Conservation (phyloP, 768 basidiomycete genomes). For the Phlebiopsis flavidoalba region DNA sequence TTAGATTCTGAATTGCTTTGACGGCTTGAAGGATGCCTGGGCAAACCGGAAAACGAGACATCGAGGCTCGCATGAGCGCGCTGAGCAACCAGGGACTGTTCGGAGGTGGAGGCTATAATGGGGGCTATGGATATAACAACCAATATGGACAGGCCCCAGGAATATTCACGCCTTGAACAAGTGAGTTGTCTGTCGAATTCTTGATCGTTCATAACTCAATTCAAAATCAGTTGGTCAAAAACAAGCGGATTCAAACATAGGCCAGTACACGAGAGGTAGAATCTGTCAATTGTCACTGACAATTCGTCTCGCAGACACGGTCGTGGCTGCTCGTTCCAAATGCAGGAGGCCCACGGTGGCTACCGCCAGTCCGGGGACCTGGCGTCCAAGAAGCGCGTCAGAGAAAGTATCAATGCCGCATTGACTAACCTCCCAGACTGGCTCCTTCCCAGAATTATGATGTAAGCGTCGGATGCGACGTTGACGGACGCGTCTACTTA, state of each 20-base stretch:
- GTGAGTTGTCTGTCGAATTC: conserved; percentile 32
- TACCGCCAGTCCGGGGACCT: conserved; percentile 72
- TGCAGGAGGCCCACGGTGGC: conserved; percentile 66
- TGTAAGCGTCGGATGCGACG: not conserved
- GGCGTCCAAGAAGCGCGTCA: conserved; percentile 69
- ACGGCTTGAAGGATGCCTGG: conserved; percentile 65
- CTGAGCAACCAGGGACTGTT: conserved; percentile 39
- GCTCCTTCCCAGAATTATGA: conserved; percentile 40
- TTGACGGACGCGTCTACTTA: not conserved
- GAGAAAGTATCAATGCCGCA: conserved; percentile 76
- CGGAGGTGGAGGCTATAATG: conserved; percentile 24
- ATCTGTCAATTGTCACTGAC: not conserved
- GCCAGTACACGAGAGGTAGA: conserved; percentile 14
- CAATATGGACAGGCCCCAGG: conserved; percentile 25
- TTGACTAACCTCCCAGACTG: conserved; percentile 68
- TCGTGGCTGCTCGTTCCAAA: conserved; percentile 72
- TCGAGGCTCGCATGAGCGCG: conserved; percentile 41
- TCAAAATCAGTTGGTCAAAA: conserved; percentile 21
- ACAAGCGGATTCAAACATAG: conserved; percentile 24
- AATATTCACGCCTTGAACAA: conserved; percentile 52
- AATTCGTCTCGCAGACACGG: conserved; percentile 41
- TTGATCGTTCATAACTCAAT: not conserved
- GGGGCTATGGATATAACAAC: conserved; percentile 11
- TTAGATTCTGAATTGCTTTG: conserved; percentile 34
- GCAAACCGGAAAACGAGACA: conserved; percentile 48